These are phyloP conservation scores for Exophiala spinifera DNA, from an alignment of 2,329 filamentous ascomycete genomes.

Conservation along the genomic window DNA sequence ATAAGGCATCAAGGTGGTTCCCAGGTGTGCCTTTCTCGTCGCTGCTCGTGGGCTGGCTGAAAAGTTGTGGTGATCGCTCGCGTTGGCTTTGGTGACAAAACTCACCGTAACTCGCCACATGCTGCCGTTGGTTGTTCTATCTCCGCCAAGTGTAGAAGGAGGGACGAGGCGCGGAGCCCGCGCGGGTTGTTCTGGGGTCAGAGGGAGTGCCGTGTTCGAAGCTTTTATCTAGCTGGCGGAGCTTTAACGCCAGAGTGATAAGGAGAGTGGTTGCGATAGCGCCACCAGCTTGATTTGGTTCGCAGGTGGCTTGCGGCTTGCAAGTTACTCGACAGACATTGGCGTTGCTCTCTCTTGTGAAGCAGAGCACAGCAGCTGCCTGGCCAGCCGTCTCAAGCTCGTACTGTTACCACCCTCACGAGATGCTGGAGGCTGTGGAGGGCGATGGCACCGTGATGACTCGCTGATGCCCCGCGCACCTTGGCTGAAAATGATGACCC, in stretches of 20 bases:
- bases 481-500: conserved; percentile 4
- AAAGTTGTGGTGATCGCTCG: neutral
- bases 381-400: conserved; percentile 21
- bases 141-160: neutral
- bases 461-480: neutral
- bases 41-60: conserved; percentile 3
- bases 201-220: no score
- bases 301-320: conserved; percentile 11
- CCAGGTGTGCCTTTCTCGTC: neutral
- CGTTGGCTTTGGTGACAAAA: neutral
- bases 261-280: neutral
- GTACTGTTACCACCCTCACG: conserved; percentile 15
- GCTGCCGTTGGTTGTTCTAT: neutral
- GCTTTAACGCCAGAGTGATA: neutral
- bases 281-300: neutral
- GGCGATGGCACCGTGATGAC: neutral
- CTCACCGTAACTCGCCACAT: neutral
- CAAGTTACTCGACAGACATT: neutral
- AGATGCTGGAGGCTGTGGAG: neutral
- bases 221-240: neutral
- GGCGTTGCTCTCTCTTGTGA: neutral
- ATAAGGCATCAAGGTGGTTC: neutral
- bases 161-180: no score
- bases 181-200: neutral
- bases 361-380: no score